Percentiles rank a stretch among this genome's conserved stretches.
Evolutionary conservation across 345 rosid genomes (phyloP).

Genomic region (Boechera divaricarpa): DNA sequence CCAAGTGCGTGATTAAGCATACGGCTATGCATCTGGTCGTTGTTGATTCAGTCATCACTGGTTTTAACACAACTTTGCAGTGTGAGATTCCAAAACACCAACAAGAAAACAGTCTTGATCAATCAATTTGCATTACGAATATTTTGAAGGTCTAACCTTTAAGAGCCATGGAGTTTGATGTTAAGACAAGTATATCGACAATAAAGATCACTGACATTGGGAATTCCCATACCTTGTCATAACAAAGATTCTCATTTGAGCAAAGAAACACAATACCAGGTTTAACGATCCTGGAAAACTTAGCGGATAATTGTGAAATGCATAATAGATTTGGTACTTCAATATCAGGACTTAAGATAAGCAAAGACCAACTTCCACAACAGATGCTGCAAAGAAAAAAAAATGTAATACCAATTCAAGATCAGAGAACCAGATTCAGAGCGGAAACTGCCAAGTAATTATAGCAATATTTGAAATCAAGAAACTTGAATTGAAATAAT

Average conservation of each 20-base stretch:
- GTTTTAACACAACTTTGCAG: slow-evolving; percentile 16
- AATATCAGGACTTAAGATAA: slow-evolving; percentile 33
- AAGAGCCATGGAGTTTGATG: slow-evolving; percentile 77
- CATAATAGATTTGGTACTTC: not conserved
- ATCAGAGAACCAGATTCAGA: not conserved
- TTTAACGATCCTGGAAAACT: not conserved
- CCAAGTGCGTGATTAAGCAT: slow-evolving; percentile 67
- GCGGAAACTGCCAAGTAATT: too few species aligned
- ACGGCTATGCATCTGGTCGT: slow-evolving; percentile 57
- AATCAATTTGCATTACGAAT: not conserved
- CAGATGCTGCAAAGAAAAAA: slow-evolving; percentile 55
- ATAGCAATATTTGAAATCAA: slow-evolving; percentile 10
- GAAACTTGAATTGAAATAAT: not conserved
- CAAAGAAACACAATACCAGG: not conserved
- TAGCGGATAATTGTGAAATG: not conserved
- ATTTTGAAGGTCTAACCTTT: slow-evolving; percentile 59
- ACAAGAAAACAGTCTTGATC: slow-evolving; percentile 5
- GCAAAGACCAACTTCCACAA: slow-evolving; percentile 68
- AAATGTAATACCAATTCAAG: not conserved
- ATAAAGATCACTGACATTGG: slow-evolving; percentile 74
- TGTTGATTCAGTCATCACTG: slow-evolving; percentile 70
- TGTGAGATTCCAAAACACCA: slow-evolving; percentile 25
- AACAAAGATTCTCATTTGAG: not conserved
- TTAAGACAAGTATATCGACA: slow-evolving; percentile 73
- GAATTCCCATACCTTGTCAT: slow-evolving; percentile 81